These are phyloP conservation scores for Lentinula novae-zelandiae DNA, from an alignment of 1,284 basidiomycete species.

Conservation along the genomic window DNA sequence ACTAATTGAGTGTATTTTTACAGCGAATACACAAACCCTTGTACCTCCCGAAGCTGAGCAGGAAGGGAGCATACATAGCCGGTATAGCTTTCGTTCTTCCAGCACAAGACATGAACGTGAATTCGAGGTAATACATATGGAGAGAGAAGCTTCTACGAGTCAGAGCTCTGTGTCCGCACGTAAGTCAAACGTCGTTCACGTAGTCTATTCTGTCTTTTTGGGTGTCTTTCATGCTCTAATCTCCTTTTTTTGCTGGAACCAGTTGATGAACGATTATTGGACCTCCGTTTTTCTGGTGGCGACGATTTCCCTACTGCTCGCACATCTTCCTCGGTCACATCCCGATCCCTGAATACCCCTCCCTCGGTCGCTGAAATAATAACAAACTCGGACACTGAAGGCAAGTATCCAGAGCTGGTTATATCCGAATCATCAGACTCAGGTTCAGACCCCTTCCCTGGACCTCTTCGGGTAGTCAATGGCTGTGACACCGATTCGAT, in stretches of 20 bases:
- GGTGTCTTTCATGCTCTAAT: neutral
- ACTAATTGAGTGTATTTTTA: neutral
- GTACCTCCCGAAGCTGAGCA: neutral
- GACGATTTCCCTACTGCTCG: too few relatives aligned
- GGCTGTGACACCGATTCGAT: neutral
- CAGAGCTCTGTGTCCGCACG: slow-evolving; percentile 1
- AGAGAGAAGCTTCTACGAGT: neutral
- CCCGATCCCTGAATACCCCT: too few relatives aligned
- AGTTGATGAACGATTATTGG: slow-evolving; percentile 7
- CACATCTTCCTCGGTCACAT: too few relatives aligned
- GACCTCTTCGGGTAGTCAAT: neutral
- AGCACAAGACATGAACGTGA: too few relatives aligned
- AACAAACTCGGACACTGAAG: neutral
- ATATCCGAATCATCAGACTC: neutral
- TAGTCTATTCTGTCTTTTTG: neutral
- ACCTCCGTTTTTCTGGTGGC: neutral
- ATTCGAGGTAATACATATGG: neutral
- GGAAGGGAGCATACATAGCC: slow-evolving; percentile 1
- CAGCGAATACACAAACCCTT: neutral
- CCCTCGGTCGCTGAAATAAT: too few relatives aligned
- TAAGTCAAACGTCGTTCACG: neutral
- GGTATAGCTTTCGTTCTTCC: neutral
- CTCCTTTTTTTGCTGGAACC: neutral
- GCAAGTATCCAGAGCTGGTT: neutral
- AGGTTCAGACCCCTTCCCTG: neutral